Base-by-base conservation (phyloP, 202 grass and related monocot species). In the Carex arenaria region DNA sequence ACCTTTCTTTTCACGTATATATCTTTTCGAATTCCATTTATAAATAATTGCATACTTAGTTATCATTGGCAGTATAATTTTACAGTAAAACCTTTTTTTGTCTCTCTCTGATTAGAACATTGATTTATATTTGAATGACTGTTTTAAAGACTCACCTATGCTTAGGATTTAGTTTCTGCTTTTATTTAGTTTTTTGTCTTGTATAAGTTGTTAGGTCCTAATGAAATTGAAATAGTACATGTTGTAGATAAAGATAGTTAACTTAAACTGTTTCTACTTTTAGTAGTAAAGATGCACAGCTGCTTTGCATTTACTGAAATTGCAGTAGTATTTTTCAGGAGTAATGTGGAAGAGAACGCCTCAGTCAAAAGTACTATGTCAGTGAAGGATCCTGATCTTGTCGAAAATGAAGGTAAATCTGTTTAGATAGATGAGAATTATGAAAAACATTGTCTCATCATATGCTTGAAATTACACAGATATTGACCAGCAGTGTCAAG, bases 401-500 rank as follows among this genome's bases (percentile, higher is more conserved):
- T 87, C 60, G 95, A 98, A 90, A 90, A 87, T 13, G 95, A 98
- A 93, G 95, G 92, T 95, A 85, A 68, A 65, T 67, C 64, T 64
- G 40, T 82, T 69, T 30, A 73, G 4, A 14, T 73, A 19, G 49
- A 82, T 22, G 13, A 23, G 52, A 85, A 28, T 61, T 76, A 28
- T 64, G 19, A 18, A 86, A 72, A 49, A 9, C 31, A 7, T 82
- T 61, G 3, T 67, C 62, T 76, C 38, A 20, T 84, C 23, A 57
- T 30, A 61, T 80, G 54, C 56, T 75, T 82, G 45, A 38, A 69
- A 57, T 63, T 84, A 36, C 83, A 78, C 87, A 98, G 95, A 98
- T 85, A 82, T 86, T 40, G 95, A 98, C 85, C 95, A 93, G 52
- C 92, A 95, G 15, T 98, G 83, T 81, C 87, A 90, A 69, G 95